Conservation (phyloP, 2,329 filamentous ascomycete genomes). For the Botrytis squamosa region DNA sequence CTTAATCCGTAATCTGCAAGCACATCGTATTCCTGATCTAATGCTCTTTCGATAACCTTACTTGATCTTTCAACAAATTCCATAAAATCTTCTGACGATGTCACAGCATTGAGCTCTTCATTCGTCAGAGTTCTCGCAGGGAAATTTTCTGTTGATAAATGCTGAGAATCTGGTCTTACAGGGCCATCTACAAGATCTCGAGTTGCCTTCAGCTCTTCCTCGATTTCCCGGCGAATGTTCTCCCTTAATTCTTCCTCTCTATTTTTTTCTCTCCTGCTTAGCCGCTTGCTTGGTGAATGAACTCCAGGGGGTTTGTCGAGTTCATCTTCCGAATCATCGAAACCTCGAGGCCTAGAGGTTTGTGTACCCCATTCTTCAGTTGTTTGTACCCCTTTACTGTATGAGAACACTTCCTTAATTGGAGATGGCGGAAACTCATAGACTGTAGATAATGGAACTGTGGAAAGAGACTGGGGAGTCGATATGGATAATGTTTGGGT, state of each 20-base stretch:
- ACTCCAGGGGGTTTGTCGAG: constrained; percentile 57
- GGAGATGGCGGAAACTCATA: constrained; percentile 77
- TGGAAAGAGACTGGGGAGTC: constrained; percentile 64
- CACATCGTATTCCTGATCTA: constrained; percentile 96
- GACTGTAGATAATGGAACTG: constrained; percentile 71
- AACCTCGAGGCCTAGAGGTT: constrained; percentile 52
- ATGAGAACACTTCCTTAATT: constrained; percentile 83
- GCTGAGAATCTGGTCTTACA: constrained; percentile 47
- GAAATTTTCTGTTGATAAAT: constrained; percentile 55
- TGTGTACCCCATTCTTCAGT: constrained; percentile 67
- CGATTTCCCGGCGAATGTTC: constrained; percentile 82
- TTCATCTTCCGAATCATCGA: constrained; percentile 62
- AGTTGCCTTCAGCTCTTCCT: constrained; percentile 81
- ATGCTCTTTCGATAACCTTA: constrained; percentile 92
- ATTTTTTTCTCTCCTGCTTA: constrained; percentile 76
- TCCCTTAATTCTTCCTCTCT: constrained; percentile 86
- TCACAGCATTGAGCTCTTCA: constrained; percentile 88
- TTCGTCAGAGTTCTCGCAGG: constrained; percentile 75
- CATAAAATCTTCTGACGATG: constrained; percentile 87
- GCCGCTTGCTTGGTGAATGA: constrained; percentile 65
- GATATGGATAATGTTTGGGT: constrained; percentile 45
- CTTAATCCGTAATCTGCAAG: constrained; percentile 90
- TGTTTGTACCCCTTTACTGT: constrained; percentile 96
- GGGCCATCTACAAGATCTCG: constrained; percentile 58
- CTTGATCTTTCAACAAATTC: constrained; percentile 94